These are phyloP conservation scores for Verticillium longisporum DNA, from an alignment of 2,329 filamentous ascomycete species.

Conservation along the genomic window DNA sequence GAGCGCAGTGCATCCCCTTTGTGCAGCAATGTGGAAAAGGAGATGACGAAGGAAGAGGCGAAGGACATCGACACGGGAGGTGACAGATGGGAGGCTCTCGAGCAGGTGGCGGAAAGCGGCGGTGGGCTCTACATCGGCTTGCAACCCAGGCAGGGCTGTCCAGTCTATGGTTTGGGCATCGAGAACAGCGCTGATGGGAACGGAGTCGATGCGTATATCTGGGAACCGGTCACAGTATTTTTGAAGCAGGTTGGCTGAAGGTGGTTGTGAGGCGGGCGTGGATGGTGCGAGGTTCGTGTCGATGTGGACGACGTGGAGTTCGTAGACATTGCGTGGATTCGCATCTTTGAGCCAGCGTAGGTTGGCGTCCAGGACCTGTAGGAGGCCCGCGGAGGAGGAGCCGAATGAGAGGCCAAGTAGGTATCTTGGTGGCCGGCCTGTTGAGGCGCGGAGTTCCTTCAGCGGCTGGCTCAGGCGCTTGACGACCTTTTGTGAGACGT, in stretches of 20 bases:
- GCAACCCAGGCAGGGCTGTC: conserved; percentile 32
- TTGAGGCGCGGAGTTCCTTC: conserved; percentile 35
- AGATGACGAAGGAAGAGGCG: conserved; percentile 66
- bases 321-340: conserved; percentile 60
- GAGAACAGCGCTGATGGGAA: conserved; percentile 60
- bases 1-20: conserved; percentile 58
- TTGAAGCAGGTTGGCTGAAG: conserved; percentile 38
- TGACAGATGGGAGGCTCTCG: conserved; percentile 60
- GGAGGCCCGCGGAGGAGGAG: conserved; percentile 68
- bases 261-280: conserved; percentile 5
- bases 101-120: conserved; percentile 49
- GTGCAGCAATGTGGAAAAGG: conserved; percentile 58
- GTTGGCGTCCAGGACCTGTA: conserved; percentile 69
- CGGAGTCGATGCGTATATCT: conserved; percentile 52
- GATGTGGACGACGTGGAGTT: conserved; percentile 55
- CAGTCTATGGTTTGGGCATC: conserved; percentile 45
- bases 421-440: conserved; percentile 37
- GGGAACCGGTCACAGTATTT: conserved; percentile 57
- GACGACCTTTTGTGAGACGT: conserved; percentile 70
- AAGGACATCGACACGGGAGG: conserved; percentile 68
- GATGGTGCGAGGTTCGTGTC: conserved; percentile 31
- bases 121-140: conserved; percentile 18
- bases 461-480: conserved; percentile 58
- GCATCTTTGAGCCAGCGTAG: conserved; percentile 57
- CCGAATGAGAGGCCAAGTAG: conserved; percentile 80